phyloP scores from a whole-genome alignment of 2,329 filamentous ascomycete genomes.

The Exophiala phaeomuriformis region DNA sequence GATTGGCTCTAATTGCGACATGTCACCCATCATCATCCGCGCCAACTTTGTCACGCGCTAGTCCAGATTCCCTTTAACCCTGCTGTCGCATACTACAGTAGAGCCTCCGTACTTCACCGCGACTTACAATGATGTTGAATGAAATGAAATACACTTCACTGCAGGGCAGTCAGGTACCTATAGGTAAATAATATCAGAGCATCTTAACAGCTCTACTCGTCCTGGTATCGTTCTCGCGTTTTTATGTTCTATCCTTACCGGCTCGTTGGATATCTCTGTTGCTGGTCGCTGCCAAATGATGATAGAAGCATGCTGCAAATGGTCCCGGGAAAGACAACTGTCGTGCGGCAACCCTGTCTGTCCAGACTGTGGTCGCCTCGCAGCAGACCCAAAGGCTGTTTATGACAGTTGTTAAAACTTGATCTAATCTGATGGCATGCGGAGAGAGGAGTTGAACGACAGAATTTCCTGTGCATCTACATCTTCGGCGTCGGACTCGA shows the following conservation, averaged over 20 bases:
- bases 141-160: too few relatives aligned
- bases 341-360: constrained; percentile 13
- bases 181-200: background rate
- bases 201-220: background rate
- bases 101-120: too few relatives aligned
- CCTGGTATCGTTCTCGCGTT: background rate
- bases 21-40: background rate
- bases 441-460: background rate
- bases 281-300: constrained; percentile 30
- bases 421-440: constrained; percentile 53
- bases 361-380: constrained; percentile 14
- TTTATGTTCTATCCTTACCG: background rate
- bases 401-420: constrained; percentile 49
- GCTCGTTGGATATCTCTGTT: background rate
- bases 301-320: constrained; percentile 30
- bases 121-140: too few relatives aligned
- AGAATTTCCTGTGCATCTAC: background rate
- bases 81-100: too few relatives aligned
- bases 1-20: background rate
- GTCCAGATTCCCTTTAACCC: background rate
- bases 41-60: background rate
- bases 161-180: too few relatives aligned
- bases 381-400: constrained; percentile 16
- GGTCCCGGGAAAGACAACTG: background rate
- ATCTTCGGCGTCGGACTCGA: constrained; percentile 17